phyloP scores from a whole-genome alignment of 1,139 yeast genomes.

The Zygosaccharomyces sapae region DNA sequence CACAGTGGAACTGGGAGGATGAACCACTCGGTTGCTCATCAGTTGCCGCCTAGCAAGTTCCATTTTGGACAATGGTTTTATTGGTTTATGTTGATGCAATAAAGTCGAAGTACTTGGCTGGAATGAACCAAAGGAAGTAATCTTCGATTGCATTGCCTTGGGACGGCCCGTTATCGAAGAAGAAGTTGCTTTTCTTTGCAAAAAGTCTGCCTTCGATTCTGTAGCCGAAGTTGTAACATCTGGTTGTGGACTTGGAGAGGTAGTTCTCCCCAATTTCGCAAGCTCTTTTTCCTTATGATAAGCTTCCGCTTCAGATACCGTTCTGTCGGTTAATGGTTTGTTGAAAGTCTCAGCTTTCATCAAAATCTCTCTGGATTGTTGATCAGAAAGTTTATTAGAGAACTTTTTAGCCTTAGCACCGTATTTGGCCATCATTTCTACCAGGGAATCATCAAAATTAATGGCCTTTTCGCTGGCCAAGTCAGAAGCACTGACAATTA shows the following conservation, averaged over 20 bases:
- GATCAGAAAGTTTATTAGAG: conserved; percentile 58
- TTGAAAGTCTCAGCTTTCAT: conserved; percentile 56
- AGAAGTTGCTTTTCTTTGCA: conserved; percentile 30
- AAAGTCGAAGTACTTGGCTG: conserved; percentile 38
- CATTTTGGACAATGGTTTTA: conserved; percentile 38
- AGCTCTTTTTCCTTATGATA: conserved; percentile 35
- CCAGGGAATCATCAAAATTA: conserved; percentile 45
- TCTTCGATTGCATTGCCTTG: conserved; percentile 45
- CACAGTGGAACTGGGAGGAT: conserved; percentile 78
- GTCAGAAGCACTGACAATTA: conserved; percentile 64
- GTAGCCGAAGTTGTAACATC: conserved; percentile 1
- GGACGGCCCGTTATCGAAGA: conserved; percentile 32
- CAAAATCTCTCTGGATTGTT: conserved; percentile 55
- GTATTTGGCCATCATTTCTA: conserved; percentile 54
- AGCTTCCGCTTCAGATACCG: conserved; percentile 45
- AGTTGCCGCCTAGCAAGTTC: conserved; percentile 39
- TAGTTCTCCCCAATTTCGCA: conserved; percentile 13
- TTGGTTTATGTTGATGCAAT: conserved; percentile 43
- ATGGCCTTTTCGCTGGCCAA: conserved; percentile 54
- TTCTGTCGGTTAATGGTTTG: conserved; percentile 47
- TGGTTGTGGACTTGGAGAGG: conserved; percentile 10
- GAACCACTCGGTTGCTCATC: conserved; percentile 38
- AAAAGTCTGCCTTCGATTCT: conserved; percentile 31
- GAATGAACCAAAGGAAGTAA: conserved; percentile 44
- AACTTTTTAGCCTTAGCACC: conserved; percentile 63